A percentile compares a stretch with the other conserved stretches of the same genome.
These are phyloP conservation scores for Hamigera avellanea DNA, from an alignment of 495 filamentous ascomycete genomes.

Conservation along the genomic window DNA sequence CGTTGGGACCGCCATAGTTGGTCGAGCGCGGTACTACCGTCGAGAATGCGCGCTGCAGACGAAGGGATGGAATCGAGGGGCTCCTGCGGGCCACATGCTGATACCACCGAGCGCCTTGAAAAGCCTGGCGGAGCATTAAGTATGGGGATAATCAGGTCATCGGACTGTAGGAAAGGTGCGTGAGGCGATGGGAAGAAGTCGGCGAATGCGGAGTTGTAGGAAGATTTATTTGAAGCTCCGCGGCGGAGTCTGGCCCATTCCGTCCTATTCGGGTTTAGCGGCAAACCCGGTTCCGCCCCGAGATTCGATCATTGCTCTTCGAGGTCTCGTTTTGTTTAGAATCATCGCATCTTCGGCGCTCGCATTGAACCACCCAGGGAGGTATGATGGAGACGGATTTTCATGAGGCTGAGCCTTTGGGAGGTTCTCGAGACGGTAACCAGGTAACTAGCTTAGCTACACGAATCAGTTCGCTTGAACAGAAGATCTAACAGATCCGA, in stretches of 20 bases:
- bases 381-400: conserved; percentile 16
- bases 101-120: conserved; percentile 36
- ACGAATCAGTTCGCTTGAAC: no score
- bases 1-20: conserved; percentile 29
- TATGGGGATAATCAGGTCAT: conserved; percentile 21
- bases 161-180: conserved; percentile 6
- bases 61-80: conserved; percentile 12
- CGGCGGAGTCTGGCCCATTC: conserved; percentile 5
- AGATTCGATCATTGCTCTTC: neutral
- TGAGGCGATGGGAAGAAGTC: conserved; percentile 2
- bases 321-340: no score
- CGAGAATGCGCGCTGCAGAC: conserved; percentile 21
- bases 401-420: conserved; percentile 15
- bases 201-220: conserved; percentile 1
- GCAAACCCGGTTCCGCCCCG: conserved; percentile 6
- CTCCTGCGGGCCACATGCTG: conserved; percentile 26
- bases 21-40: conserved; percentile 21
- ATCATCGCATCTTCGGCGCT: conserved; percentile 1
- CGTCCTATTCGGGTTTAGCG: conserved; percentile 27
- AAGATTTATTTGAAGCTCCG: conserved; percentile 6
- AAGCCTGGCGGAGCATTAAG: conserved; percentile 38
- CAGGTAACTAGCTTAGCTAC: conserved; percentile 33
- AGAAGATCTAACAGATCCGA: conserved; percentile 7
- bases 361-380: conserved; percentile 2
- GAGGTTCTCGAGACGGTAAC: conserved; percentile 21